Evolutionary conservation across 2,329 filamentous ascomycete species (phyloP), one percentile per base, ranked within the genome.

Genomic region (Aureobasidium sp.): DNA sequence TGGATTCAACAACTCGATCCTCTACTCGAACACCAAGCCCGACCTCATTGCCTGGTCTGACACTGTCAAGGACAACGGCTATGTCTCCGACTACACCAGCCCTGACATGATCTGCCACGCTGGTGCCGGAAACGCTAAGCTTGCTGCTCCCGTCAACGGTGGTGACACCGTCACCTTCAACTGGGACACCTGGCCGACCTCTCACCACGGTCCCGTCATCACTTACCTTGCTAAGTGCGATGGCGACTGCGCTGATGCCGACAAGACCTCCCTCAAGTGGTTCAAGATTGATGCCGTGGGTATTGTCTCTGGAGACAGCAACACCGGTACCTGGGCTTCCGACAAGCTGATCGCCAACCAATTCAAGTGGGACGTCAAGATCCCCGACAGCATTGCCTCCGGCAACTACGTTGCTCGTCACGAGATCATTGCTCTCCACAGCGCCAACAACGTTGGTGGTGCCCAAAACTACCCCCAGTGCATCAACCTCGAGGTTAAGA

Each of bases 151-250:
- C n/a, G 80, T 87, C 41, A 75, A 78, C n/a, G 86, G 85, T 14
- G 87, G 86, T 64, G 76, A 77, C 65, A 77, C 76, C 9, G 71
- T 89, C 66, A 75, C 81, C 62, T 73, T 89, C 53, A 78, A 83
- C 67, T 89, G 86, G 86, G 82, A 78, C 62, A 75, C 76, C 16
- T 89, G 86, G 86, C 85, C 86, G n/a, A 76, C 81, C 10, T 81
- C 78, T 59, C 83, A 89, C 75, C 78, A 85, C 65, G 84, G 84
- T 2, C 85, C 85, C 9, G 80, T 88, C 67, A 78, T 88, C 64
- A 81, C 81, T 71, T 88, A 87, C 75, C 74, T 87, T 16, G 85
- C 85, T 61, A 78, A 78, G 66, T 85, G 82, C 73, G 53, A 58
- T 42, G 82, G 80, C 27, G 79, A 84, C 70, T 86, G 82, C 71